Percentiles rank a stretch among this genome's conserved stretches.
Conservation (phyloP, 2,329 filamentous ascomycete genomes). For the Epichloe amarillans region DNA sequence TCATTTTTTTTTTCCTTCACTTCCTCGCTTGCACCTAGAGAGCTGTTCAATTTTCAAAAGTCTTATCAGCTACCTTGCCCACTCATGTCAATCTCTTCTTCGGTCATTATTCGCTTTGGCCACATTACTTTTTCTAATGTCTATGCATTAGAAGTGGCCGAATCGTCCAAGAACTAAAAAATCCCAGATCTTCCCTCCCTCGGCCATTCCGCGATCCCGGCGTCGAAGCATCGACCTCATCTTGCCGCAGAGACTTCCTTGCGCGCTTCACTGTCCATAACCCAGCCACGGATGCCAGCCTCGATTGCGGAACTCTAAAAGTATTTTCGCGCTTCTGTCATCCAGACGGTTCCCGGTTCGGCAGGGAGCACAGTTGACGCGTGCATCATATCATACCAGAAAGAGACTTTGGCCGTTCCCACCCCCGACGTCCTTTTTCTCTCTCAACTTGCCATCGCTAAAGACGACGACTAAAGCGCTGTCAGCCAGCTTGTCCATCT, state of each 20-base stretch:
- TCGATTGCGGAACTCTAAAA: background rate
- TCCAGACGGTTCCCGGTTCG: background rate
- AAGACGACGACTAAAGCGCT: background rate
- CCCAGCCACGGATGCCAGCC: background rate
- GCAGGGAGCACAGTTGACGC: background rate
- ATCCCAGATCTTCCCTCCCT: slow-evolving; percentile 2
- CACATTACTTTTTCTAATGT: background rate
- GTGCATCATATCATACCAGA: background rate
- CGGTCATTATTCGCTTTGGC: background rate
- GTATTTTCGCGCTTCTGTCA: background rate
- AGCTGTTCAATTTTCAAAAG: background rate
- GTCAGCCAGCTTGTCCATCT: background rate
- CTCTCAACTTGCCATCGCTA: background rate
- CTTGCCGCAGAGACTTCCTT: background rate
- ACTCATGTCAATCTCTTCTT: background rate
- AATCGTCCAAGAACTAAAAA: background rate
- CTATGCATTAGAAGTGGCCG: background rate
- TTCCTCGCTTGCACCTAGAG: background rate
- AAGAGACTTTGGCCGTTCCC: background rate
- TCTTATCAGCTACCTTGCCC: background rate
- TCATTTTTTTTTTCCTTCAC: background rate
- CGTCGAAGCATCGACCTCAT: slow-evolving; percentile 4
- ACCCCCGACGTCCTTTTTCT: background rate
- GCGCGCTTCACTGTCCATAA: background rate
- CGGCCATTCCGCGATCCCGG: slow-evolving; percentile 4